A percentile compares a stretch with the other conserved stretches of the same genome.
These are phyloP conservation scores for Soucietia sequanensis DNA, from an alignment of 805 yeast genomes.

Conservation along the genomic window DNA sequence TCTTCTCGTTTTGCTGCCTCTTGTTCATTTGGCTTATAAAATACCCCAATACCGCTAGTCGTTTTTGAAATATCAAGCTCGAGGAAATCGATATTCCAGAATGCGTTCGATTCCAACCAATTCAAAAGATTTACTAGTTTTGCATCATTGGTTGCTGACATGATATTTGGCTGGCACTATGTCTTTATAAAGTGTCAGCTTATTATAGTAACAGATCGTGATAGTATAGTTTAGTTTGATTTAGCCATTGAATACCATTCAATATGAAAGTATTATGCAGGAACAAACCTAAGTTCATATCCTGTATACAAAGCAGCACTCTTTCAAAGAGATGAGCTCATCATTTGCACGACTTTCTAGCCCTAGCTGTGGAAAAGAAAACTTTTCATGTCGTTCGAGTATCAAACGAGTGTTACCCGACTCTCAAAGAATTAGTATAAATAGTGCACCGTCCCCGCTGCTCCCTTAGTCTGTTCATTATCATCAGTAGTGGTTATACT, in stretches of 20 bases:
- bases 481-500: slow-evolving; percentile 85
- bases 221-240: too few relatives aligned
- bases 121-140: slow-evolving; percentile 24
- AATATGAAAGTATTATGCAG: too few relatives aligned
- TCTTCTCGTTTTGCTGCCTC: slow-evolving; percentile 30
- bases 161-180: too few relatives aligned
- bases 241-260: too few relatives aligned
- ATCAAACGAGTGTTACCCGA: slow-evolving; percentile 10
- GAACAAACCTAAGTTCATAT: too few relatives aligned
- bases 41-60: slow-evolving; percentile 73
- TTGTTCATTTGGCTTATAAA: slow-evolving; percentile 34
- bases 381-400: not conserved
- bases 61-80: slow-evolving; percentile 7
- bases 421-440: slow-evolving; percentile 20
- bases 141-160: slow-evolving; percentile 18
- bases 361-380: slow-evolving; percentile 2
- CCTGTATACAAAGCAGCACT: not conserved
- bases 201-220: too few relatives aligned
- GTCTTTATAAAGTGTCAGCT: too few relatives aligned
- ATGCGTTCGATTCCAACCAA: slow-evolving; percentile 61
- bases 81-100: slow-evolving; percentile 46
- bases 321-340: not conserved
- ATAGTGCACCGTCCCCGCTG: slow-evolving; percentile 23
- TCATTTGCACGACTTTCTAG: not conserved
- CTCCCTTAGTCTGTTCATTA: slow-evolving; percentile 34